phyloP scores from a whole-genome alignment of 1,284 basidiomycete genomes.

The Leccinum subatratum region DNA sequence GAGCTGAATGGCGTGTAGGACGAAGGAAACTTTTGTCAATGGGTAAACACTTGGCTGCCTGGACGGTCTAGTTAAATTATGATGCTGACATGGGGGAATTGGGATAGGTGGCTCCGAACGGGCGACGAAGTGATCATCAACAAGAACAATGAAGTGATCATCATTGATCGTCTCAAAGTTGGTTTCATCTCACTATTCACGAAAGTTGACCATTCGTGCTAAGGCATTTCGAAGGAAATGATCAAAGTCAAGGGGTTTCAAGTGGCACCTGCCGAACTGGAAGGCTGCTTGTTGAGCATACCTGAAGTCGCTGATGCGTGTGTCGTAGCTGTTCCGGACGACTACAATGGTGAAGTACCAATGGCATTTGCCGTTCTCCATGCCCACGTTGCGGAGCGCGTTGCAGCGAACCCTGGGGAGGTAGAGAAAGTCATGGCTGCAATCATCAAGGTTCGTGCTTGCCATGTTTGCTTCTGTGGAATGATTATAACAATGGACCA shows the following conservation, averaged over 20 bases:
- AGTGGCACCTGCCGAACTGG: slow-evolving; percentile 66
- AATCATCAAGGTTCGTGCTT: slow-evolving; percentile 41
- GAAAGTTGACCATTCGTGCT: background rate
- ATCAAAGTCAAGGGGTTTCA: slow-evolving; percentile 68
- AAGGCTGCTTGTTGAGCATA: slow-evolving; percentile 67
- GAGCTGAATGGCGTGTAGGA: slow-evolving; percentile 33
- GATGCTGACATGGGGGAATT: slow-evolving; percentile 23
- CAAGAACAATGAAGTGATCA: slow-evolving; percentile 54
- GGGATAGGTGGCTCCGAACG: slow-evolving; percentile 59
- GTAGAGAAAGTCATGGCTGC: slow-evolving; percentile 33
- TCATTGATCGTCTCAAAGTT: slow-evolving; percentile 69
- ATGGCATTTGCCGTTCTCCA: slow-evolving; percentile 50
- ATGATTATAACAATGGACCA: background rate
- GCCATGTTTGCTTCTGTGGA: background rate
- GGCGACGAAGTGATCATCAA: slow-evolving; percentile 64
- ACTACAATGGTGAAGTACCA: slow-evolving; percentile 57
- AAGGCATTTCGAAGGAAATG: slow-evolving; percentile 41
- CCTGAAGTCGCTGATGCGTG: slow-evolving; percentile 66
- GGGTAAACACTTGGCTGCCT: slow-evolving; percentile 35
- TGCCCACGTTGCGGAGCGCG: slow-evolving; percentile 30
- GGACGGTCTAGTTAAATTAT: slow-evolving; percentile 3
- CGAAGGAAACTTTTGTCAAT: slow-evolving; percentile 50
- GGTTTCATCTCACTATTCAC: background rate
- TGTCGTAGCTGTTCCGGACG: slow-evolving; percentile 76
- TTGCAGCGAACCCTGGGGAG: slow-evolving; percentile 29